Conservation (phyloP, 2,329 filamentous ascomycete genomes). For the Shiraia sp. region DNA sequence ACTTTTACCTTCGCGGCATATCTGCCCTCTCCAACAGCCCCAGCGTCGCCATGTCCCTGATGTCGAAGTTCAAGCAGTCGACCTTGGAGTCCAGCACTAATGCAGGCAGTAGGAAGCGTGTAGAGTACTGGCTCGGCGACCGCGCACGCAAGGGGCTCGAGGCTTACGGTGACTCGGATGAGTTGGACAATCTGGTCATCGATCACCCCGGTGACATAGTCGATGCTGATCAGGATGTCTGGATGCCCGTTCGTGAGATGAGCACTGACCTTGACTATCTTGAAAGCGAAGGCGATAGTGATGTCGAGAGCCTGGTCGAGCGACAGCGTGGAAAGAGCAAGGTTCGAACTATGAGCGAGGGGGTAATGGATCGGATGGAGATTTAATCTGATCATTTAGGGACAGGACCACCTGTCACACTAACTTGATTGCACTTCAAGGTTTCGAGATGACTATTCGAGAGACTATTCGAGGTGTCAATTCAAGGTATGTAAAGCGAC, state of each 20-base stretch:
- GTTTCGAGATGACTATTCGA: too few species aligned
- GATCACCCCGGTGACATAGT: slow-evolving; percentile 44
- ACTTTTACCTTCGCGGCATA: slow-evolving; percentile 89
- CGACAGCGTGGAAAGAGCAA: slow-evolving; percentile 46
- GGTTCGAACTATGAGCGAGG: slow-evolving; percentile 58
- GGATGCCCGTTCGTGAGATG: slow-evolving; percentile 32
- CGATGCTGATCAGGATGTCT: slow-evolving; percentile 46
- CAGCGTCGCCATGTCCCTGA: slow-evolving; percentile 41
- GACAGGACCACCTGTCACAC: slow-evolving; percentile 1
- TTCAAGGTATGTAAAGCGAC: background rate
- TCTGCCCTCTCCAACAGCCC: slow-evolving; percentile 72
- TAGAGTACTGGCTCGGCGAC: slow-evolving; percentile 85
- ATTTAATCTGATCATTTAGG: slow-evolving; percentile 44
- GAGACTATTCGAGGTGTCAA: background rate
- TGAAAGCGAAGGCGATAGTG: slow-evolving; percentile 38
- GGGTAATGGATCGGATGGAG: slow-evolving; percentile 58
- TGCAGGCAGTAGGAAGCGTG: slow-evolving; percentile 73
- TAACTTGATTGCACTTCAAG: slow-evolving; percentile 5
- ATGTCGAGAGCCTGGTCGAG: slow-evolving; percentile 36
- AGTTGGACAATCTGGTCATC: slow-evolving; percentile 47
- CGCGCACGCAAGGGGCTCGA: slow-evolving; percentile 53
- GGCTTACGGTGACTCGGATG: slow-evolving; percentile 50
- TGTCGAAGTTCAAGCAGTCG: slow-evolving; percentile 44
- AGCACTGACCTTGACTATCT: slow-evolving; percentile 38
- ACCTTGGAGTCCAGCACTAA: slow-evolving; percentile 55